Evolutionary conservation across 768 basidiomycete species (phyloP).

Genomic region (Phlegmacium glaucopus): DNA sequence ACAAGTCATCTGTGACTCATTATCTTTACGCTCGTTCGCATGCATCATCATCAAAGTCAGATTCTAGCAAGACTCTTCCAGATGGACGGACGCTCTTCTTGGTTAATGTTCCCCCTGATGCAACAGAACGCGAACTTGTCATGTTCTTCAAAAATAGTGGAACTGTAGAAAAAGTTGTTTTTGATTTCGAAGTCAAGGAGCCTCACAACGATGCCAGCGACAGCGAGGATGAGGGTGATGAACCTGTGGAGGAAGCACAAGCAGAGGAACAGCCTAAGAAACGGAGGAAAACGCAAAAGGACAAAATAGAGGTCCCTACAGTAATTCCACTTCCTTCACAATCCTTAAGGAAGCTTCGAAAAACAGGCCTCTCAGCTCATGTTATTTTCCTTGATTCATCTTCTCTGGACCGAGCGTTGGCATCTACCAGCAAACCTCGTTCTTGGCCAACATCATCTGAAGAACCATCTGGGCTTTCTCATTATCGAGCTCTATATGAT

Average conservation of each 20-base stretch:
- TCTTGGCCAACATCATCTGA: constrained; percentile 61
- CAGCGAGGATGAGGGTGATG: constrained; percentile 40
- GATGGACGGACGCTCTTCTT: constrained; percentile 79
- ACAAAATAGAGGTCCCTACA: constrained; percentile 39
- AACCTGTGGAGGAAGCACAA: constrained; percentile 27
- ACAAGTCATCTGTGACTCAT: constrained; percentile 51
- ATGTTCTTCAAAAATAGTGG: constrained; percentile 77
- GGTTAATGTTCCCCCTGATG: constrained; percentile 86
- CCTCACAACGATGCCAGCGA: constrained; percentile 39
- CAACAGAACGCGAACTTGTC: constrained; percentile 76
- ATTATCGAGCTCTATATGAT: constrained; percentile 64
- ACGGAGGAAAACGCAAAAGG: constrained; percentile 37
- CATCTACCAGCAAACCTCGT: constrained; percentile 47
- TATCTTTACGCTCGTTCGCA: constrained; percentile 79
- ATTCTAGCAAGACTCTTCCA: constrained; percentile 33
- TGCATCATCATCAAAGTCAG: constrained; percentile 44
- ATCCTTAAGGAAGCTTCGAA: constrained; percentile 53
- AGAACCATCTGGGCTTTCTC: constrained; percentile 65
- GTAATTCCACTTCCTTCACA: constrained; percentile 58
- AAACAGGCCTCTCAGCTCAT: constrained; percentile 68
- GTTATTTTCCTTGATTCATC: constrained; percentile 67
- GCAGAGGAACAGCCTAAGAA: constrained; percentile 35
- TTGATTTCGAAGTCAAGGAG: constrained; percentile 47
- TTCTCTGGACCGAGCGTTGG: constrained; percentile 65
- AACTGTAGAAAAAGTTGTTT: constrained; percentile 70